A percentile compares a stretch with the other conserved stretches of the same genome.
Evolutionary conservation across 2,329 filamentous ascomycete genomes (phyloP).

Genomic region (Ophiocordyceps camponoti-floridani): DNA sequence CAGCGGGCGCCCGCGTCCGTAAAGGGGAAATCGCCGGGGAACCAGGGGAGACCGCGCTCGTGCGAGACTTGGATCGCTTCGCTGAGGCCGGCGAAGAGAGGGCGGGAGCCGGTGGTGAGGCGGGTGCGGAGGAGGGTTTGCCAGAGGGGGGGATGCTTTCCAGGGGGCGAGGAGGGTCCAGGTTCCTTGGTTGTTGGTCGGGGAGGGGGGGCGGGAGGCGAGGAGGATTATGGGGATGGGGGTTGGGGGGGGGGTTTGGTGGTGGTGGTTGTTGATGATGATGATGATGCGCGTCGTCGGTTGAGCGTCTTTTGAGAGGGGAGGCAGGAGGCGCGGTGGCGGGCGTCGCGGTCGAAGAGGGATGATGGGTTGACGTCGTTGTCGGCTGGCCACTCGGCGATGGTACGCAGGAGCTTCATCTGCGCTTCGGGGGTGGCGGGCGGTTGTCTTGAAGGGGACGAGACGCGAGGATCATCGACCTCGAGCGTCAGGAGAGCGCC

Average conservation of each 20-base stretch:
- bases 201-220: slow-evolving; percentile 31
- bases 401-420: slow-evolving; percentile 32
- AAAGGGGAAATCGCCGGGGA: slow-evolving; percentile 68
- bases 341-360: slow-evolving; percentile 51
- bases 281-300: slow-evolving; percentile 46
- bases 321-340: slow-evolving; percentile 45
- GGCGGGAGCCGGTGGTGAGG: slow-evolving; percentile 61
- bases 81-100: slow-evolving; percentile 64
- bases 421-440: slow-evolving; percentile 19
- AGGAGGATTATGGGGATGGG: slow-evolving; percentile 61
- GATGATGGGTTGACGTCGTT: slow-evolving; percentile 22
- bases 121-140: slow-evolving; percentile 70
- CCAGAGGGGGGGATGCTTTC: slow-evolving; percentile 75
- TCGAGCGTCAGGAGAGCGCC: slow-evolving; percentile 57
- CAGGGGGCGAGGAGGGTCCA: slow-evolving; percentile 83
- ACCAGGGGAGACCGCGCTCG: slow-evolving; percentile 63
- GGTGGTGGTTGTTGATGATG: slow-evolving; percentile 42
- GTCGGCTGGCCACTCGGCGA: slow-evolving; percentile 54
- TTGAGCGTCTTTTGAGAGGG: slow-evolving; percentile 71
- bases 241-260: slow-evolving; percentile 23
- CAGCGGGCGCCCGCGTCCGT: slow-evolving; percentile 64
- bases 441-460: slow-evolving; percentile 49
- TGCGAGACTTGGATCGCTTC: slow-evolving; percentile 69
- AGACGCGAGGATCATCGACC: slow-evolving; percentile 62
- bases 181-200: slow-evolving; percentile 39